Conservation (phyloP, 768 basidiomycete species). For the Lyophyllum shimeji region DNA sequence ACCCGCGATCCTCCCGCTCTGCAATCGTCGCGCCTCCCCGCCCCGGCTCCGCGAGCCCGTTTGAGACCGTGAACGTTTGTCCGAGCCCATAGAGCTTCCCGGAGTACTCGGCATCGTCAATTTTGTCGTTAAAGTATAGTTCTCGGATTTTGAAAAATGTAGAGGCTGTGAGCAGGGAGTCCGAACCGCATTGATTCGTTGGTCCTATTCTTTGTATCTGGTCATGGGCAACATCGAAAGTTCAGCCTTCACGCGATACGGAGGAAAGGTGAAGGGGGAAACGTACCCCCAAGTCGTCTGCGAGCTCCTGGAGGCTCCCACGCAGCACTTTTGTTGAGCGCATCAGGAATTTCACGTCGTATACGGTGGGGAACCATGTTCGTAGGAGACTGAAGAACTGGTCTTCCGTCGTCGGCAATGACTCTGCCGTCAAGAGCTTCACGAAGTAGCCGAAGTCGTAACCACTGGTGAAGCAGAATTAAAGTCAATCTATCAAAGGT, state of each 20-base stretch:
- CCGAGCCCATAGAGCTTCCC: slow-evolving; percentile 85
- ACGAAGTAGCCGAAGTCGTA: slow-evolving; percentile 99
- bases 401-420: slow-evolving; percentile 86
- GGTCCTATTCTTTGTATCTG: slow-evolving; percentile 88
- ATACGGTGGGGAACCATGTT: slow-evolving; percentile 94
- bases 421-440: slow-evolving; percentile 84
- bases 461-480: slow-evolving; percentile 54
- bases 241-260: slow-evolving; percentile 1
- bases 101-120: slow-evolving; percentile 82
- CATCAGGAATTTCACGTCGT: slow-evolving; percentile 98
- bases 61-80: slow-evolving; percentile 68
- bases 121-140: slow-evolving; percentile 85
- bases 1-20: slow-evolving; percentile 71
- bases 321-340: slow-evolving; percentile 82
- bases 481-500: not conserved
- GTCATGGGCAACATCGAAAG: not conserved
- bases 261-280: slow-evolving; percentile 17
- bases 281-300: slow-evolving; percentile 90
- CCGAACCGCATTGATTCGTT: slow-evolving; percentile 97
- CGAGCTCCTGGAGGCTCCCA: slow-evolving; percentile 91
- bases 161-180: slow-evolving; percentile 88
- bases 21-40: slow-evolving; percentile 80
- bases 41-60: slow-evolving; percentile 64
- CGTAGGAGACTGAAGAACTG: slow-evolving; percentile 84
- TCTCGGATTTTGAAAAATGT: slow-evolving; percentile 97